Base-by-base conservation (phyloP, 768 basidiomycete genomes). In the Scleroderma bovista region DNA sequence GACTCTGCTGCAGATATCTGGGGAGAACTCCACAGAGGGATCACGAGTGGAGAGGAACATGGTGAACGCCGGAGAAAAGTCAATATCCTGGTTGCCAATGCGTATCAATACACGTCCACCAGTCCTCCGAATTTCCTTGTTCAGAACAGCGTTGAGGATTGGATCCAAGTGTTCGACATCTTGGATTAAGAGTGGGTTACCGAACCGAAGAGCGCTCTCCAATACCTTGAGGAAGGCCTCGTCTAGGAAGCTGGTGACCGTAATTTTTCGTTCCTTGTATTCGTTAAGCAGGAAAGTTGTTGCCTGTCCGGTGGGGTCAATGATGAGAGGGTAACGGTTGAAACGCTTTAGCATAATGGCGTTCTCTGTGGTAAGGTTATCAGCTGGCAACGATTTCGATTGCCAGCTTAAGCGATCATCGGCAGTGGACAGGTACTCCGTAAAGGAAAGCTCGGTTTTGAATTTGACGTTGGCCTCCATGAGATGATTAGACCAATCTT, bases 321-420 rank as follows among this genome's bases (percentile, higher is more conserved):
- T 92, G 51, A 99, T 90, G 45, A 98, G 80, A 7, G 96, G 96
- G 67, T 98, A 98, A 17, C 96, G 89, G 61, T 92, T 91, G 80
- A 93, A 97, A 44, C 93, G 85, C 64, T 95, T 93, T 63, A 99
- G 81, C 93, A 98, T 98, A 69, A 98, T 93, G n/a, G 96, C 96
- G 63, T 99, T 99, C 72, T 98, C 96, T 1, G 90, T 92, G 57
- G 93, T 97, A 40, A 99, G 75, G 54, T 89, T 93, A 68, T 99
- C 94, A 6, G 92, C 84, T 1, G 96, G 96, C n/a, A 98, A 75
- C 1, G 91, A 86, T 61, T 93, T 93, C 26, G 92, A 88, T 68
- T 95, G 93, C 96, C 94, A 99, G 59, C 78, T 83, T 54, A 96
- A 78, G 38, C 95, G 88, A 62, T 98, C 92, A 62, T 98, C 96